Evolutionary conservation across 345 rosid species (phyloP).

Genomic region (Hevea brasiliensis): DNA sequence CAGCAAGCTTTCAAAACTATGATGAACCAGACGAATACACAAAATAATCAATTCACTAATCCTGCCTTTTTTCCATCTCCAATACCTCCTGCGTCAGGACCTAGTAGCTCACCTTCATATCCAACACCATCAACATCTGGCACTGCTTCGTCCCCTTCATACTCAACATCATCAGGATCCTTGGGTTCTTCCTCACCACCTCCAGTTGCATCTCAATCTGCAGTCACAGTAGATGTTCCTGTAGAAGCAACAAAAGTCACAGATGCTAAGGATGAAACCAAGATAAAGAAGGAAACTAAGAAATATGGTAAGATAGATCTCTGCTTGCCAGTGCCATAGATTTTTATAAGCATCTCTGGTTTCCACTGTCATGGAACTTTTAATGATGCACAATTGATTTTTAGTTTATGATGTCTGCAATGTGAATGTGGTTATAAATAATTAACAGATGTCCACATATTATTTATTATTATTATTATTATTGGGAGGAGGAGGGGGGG

Average conservation of each 20-base stretch:
- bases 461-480: too few species aligned
- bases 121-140: constrained; percentile 13
- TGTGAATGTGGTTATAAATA: too few species aligned
- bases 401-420: constrained; percentile 2
- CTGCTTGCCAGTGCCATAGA: not conserved
- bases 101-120: constrained; percentile 26
- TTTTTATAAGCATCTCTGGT: not conserved
- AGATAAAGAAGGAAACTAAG: constrained; percentile 54
- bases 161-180: constrained; percentile 48
- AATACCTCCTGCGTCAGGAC: constrained; percentile 44
- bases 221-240: constrained; percentile 64
- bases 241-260: constrained; percentile 54
- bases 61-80: constrained; percentile 69
- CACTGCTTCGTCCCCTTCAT: constrained; percentile 25
- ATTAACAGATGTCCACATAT: too few species aligned
- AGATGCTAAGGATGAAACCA: constrained; percentile 42
- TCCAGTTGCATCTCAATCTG: constrained; percentile 48
- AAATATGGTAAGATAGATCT: constrained; percentile 57
- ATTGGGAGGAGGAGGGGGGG: too few species aligned
- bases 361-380: not conserved
- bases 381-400: not conserved
- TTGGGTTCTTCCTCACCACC: constrained; percentile 30
- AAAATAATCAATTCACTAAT: constrained; percentile 56
- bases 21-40: constrained; percentile 82
- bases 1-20: constrained; percentile 89